phyloP scores from a whole-genome alignment of 148 eudicot genomes.

The Camellia lanceoleosa region DNA sequence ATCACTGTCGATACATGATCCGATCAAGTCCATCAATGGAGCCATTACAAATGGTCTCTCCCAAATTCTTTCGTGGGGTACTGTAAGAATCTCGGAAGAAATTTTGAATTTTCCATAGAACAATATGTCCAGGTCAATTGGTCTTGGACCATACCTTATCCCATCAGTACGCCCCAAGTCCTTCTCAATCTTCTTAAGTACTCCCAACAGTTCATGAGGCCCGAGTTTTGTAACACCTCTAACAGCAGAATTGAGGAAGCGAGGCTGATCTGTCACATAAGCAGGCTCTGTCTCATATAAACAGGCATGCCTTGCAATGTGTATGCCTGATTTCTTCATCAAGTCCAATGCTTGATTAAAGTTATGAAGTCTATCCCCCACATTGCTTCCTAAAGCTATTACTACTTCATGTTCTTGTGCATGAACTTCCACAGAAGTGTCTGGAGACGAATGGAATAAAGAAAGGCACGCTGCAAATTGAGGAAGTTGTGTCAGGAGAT shows the following conservation, averaged over 20 bases:
- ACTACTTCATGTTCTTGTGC: constrained; percentile 75
- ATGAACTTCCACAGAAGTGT: constrained; percentile 49
- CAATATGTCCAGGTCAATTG: constrained; percentile 78
- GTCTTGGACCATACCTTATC: constrained; percentile 88
- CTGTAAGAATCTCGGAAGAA: constrained; percentile 52
- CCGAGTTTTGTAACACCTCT: constrained; percentile 75
- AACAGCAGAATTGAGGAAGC: constrained; percentile 83
- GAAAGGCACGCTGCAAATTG: constrained; percentile 21
- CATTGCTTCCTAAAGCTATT: constrained; percentile 91
- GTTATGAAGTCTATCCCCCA: constrained; percentile 65
- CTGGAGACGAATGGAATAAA: constrained; percentile 48
- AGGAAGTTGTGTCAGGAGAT: not conserved
- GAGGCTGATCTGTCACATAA: constrained; percentile 79
- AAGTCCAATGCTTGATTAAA: constrained; percentile 60
- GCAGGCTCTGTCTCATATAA: constrained; percentile 93
- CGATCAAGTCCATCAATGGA: constrained; percentile 74
- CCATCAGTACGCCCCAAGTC: constrained; percentile 84
- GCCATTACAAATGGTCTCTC: constrained; percentile 96
- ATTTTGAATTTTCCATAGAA: constrained; percentile 69
- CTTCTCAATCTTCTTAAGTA: constrained; percentile 79
- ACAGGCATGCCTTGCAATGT: constrained; percentile 66
- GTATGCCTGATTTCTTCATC: constrained; percentile 72
- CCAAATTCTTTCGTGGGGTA: constrained; percentile 94
- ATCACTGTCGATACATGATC: constrained; percentile 56
- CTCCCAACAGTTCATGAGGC: constrained; percentile 65